These are phyloP conservation scores for Mycena indigotica DNA, from an alignment of 768 basidiomycete genomes.

Conservation along the genomic window DNA sequence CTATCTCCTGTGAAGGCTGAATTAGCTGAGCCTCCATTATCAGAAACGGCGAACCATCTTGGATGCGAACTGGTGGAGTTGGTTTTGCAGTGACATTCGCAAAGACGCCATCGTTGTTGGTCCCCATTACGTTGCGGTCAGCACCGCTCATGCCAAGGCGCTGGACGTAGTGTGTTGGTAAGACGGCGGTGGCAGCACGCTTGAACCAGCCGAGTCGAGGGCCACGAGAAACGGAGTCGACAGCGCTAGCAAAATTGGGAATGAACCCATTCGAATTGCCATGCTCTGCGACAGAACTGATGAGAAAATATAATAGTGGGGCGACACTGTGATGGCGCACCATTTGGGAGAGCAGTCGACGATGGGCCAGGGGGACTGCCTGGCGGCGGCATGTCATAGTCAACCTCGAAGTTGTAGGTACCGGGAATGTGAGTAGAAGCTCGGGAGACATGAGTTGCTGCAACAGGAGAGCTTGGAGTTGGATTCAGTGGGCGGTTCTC, in stretches of 20 bases:
- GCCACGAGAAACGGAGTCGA: constrained; percentile 29
- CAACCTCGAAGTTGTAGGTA: constrained; percentile 79
- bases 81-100: constrained; percentile 94
- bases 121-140: constrained; percentile 44
- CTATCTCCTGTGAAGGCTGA: constrained; percentile 59
- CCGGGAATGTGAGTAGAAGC: constrained; percentile 36
- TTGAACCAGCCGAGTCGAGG: constrained; percentile 54
- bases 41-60: constrained; percentile 52
- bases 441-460: constrained; percentile 23
- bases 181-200: constrained; percentile 54
- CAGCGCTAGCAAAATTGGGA: constrained; percentile 44
- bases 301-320: not conserved
- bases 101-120: constrained; percentile 89
- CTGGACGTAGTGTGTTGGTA: constrained; percentile 54
- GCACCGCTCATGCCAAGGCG: constrained; percentile 45
- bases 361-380: constrained; percentile 76
- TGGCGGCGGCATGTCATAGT: constrained; percentile 82
- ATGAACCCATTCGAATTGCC: constrained; percentile 78
- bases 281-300: constrained; percentile 29
- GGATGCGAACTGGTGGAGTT: constrained; percentile 55
- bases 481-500: constrained; percentile 56
- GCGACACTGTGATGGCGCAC: not conserved
- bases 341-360: constrained; percentile 65
- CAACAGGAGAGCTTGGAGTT: constrained; percentile 32
- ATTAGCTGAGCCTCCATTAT: too few relatives aligned